phyloP scores from a whole-genome alignment of 306 rosid species.

The Quercus agrifolia region DNA sequence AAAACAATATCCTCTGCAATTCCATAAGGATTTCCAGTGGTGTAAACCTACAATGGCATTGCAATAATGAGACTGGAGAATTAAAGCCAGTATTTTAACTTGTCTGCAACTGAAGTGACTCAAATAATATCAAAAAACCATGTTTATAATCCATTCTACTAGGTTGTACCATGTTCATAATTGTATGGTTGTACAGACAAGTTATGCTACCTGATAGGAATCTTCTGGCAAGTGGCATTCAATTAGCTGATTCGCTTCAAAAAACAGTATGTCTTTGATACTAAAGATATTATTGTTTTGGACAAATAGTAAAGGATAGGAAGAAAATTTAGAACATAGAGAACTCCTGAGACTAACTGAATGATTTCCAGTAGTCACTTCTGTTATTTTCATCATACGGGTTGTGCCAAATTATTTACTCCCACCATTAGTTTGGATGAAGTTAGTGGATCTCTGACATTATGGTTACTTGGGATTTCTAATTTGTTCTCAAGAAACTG shows the following conservation, averaged over 20 bases:
- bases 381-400: not conserved
- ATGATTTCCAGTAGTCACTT: not conserved
- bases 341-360: not conserved
- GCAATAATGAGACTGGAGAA: slow-evolving; percentile 4
- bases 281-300: not conserved
- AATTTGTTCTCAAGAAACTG: not conserved
- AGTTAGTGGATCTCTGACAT: not conserved
- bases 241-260: not conserved
- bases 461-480: not conserved
- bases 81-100: slow-evolving; percentile 11
- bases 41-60: slow-evolving; percentile 61
- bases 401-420: not conserved
- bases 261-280: not conserved
- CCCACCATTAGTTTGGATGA: not conserved
- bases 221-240: not conserved
- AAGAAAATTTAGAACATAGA: not conserved
- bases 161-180: not conserved
- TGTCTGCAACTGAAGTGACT: not conserved
- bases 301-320: not conserved
- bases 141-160: not conserved
- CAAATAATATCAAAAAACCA: not conserved
- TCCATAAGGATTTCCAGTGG: slow-evolving; percentile 87
- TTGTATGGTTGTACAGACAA: not conserved
- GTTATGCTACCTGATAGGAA: not conserved
- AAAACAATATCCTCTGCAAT: slow-evolving; percentile 85